These are phyloP conservation scores for Mortierella sp. DNA, from an alignment of 371 early-diverging fungal species.

Conservation along the genomic window DNA sequence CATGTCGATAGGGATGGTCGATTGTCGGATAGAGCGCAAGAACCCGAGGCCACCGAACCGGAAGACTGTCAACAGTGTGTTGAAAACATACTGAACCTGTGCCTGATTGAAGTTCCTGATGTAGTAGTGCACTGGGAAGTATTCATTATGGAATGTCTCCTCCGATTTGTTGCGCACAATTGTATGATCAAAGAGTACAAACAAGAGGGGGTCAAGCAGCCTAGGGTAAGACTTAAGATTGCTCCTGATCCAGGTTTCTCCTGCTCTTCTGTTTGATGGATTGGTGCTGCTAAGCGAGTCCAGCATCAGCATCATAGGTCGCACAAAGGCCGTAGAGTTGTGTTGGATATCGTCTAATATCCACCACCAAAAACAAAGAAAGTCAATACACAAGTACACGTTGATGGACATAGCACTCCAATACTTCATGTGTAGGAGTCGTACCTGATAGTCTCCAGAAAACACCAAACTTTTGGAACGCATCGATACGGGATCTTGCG, in stretches of 20 bases:
- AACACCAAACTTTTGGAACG: slow-evolving; percentile 75
- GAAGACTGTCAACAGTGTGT: slow-evolving; percentile 67
- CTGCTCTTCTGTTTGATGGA: slow-evolving; percentile 72
- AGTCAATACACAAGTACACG: neutral
- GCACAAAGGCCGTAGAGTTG: slow-evolving; percentile 67
- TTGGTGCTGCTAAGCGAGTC: slow-evolving; percentile 74
- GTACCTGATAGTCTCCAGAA: slow-evolving; percentile 77
- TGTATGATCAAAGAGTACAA: slow-evolving; percentile 67
- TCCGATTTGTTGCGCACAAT: slow-evolving; percentile 62
- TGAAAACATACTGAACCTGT: slow-evolving; percentile 76
- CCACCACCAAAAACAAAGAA: no score
- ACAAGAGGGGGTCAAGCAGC: slow-evolving; percentile 75
- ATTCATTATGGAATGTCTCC: slow-evolving; percentile 63
- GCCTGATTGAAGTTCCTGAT: slow-evolving; percentile 76
- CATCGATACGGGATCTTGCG: slow-evolving; percentile 53
- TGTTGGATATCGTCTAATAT: slow-evolving; percentile 55
- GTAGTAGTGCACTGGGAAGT: slow-evolving; percentile 65
- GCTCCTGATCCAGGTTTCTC: slow-evolving; percentile 81
- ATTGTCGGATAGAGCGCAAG: slow-evolving; percentile 66
- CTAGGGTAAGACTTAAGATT: slow-evolving; percentile 74
- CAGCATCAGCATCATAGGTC: slow-evolving; percentile 81
- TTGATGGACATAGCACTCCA: neutral
- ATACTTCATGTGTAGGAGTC: neutral
- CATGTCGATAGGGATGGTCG: slow-evolving; percentile 48
- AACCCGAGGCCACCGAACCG: slow-evolving; percentile 72